Conservation (phyloP, 768 basidiomycete species). For the Hemileccinum rubropunctum region DNA sequence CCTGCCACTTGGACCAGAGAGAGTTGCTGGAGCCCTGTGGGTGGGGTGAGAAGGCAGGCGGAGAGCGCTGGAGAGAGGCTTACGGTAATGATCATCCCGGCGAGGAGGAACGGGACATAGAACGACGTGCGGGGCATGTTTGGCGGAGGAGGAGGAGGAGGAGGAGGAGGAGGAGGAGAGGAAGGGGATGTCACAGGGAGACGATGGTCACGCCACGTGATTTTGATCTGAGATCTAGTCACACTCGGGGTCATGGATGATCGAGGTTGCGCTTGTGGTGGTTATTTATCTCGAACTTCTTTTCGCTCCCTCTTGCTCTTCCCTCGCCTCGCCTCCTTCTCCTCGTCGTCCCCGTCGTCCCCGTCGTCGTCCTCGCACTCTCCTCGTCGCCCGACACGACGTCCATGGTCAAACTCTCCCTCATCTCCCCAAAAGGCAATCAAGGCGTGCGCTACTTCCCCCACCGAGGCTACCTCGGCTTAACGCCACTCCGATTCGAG, state of each 20-base stretch:
- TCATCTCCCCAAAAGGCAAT: constrained; percentile 70
- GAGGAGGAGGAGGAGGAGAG: constrained; percentile 14
- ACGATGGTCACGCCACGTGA: constrained; percentile 26
- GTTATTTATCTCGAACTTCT: constrained; percentile 36
- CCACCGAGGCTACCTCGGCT: constrained; percentile 71
- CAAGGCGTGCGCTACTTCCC: constrained; percentile 71
- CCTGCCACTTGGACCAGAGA: constrained; percentile 84
- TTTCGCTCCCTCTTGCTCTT: constrained; percentile 26
- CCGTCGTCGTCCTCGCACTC: constrained; percentile 9
- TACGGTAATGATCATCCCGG: constrained; percentile 91
- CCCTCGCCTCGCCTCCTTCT: constrained; percentile 13
- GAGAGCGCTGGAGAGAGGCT: constrained; percentile 8
- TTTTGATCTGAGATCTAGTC: constrained; percentile 27
- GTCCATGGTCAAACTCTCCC: constrained; percentile 61
- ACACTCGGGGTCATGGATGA: constrained; percentile 22
- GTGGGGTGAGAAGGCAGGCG: neutral
- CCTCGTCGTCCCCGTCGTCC: constrained; percentile 10
- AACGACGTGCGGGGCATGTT: constrained; percentile 59
- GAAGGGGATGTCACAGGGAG: neutral
- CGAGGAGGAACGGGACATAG: constrained; percentile 77
- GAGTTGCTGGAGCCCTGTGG: constrained; percentile 75
- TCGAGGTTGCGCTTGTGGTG: constrained; percentile 14
- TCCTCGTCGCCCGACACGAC: constrained; percentile 15
- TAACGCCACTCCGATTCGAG: constrained; percentile 76
- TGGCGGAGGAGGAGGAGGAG: constrained; percentile 15